Evolutionary conservation across 2,329 filamentous ascomycete species (phyloP).

Genomic region (Calonectria pseudoreteaudii): DNA sequence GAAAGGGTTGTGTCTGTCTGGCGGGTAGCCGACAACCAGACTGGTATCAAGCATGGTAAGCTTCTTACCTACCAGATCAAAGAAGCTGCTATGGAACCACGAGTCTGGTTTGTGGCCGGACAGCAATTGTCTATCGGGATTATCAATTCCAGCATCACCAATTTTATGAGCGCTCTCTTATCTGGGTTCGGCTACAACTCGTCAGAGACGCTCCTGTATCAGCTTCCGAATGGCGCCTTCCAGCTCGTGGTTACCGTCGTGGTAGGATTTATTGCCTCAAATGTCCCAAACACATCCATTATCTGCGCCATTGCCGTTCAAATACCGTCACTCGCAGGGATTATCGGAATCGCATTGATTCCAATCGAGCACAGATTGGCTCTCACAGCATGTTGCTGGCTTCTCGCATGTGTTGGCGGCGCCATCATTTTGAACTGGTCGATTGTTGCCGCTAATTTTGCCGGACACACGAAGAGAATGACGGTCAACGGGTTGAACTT

Average conservation of each 20-base stretch:
- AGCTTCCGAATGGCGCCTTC: slow-evolving; percentile 17
- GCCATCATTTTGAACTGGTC: slow-evolving; percentile 65
- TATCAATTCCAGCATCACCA: slow-evolving; percentile 20
- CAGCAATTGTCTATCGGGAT: slow-evolving; percentile 17
- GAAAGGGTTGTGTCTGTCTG: slow-evolving; percentile 14
- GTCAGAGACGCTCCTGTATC: slow-evolving; percentile 6
- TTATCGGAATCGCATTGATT: slow-evolving; percentile 63
- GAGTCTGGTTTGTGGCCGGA: slow-evolving; percentile 12
- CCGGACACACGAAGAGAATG: slow-evolving; percentile 51
- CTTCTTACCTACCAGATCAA: slow-evolving; percentile 15
- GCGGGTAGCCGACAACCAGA: slow-evolving; percentile 17
- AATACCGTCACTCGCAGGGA: slow-evolving; percentile 52
- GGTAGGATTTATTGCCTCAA: background rate
- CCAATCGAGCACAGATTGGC: slow-evolving; percentile 57
- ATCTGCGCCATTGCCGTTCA: slow-evolving; percentile 11
- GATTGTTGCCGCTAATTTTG: slow-evolving; percentile 57
- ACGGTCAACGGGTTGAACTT: background rate
- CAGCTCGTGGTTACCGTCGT: background rate
- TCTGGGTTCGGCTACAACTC: slow-evolving; percentile 18
- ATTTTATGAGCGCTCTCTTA: slow-evolving; percentile 22
- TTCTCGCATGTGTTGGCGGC: slow-evolving; percentile 62
- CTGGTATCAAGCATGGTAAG: slow-evolving; percentile 14
- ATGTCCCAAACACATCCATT: background rate
- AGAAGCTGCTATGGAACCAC: slow-evolving; percentile 11
- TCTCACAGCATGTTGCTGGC: slow-evolving; percentile 64